Evolutionary conservation across 2,329 filamentous ascomycete genomes (phyloP), one percentile per base, ranked within the genome.

Genomic region (Reticulascus tulasneorum): DNA sequence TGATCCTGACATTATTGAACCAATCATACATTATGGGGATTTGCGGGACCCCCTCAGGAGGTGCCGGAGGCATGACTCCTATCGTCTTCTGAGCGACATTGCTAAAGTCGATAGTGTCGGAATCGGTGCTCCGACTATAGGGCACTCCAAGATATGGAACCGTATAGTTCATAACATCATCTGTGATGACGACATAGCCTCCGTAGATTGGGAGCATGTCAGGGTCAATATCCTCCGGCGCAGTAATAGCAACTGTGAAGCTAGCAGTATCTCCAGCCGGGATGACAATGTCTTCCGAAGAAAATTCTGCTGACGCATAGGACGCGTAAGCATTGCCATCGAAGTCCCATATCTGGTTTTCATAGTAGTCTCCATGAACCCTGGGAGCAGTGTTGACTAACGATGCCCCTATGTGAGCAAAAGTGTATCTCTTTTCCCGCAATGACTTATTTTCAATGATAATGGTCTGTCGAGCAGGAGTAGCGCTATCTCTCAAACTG

Each of bases 371-470:
- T n/a, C 23, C 23, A n/a, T 33, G 36, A 21, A 13, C 38, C 9
- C 28, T 13, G 15, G 38, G 38, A n/a, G 37, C 23, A 17, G 18
- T 34, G 16, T 40, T 15, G 16, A 37, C 33, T 11, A 36, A 23
- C 5, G 33, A 33, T 9, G 38, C 38, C 7, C 33, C 33, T 29
- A 24, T 29, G 19, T 40, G 38, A 4, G 24, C 33, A 25, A 40
- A 13, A 9, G 10, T 15, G 28, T 40, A 40, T 9, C 33, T 40
- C 28, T 40, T 40, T 16, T 28, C 2, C n/a, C 15, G 10, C 13
- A 18, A 27, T 11, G 38, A 40, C n/a, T 24, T 20, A n/a, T 37
- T 40, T 21, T 37, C 38, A 13, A 32, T 40, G 7, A 29, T 40
- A 25, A 40, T 36, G 17, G 23, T 37, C 23, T 27, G 28, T 15